These are phyloP conservation scores for Diaporthe eres DNA, from an alignment of 2,329 filamentous ascomycete species.

Conservation along the genomic window DNA sequence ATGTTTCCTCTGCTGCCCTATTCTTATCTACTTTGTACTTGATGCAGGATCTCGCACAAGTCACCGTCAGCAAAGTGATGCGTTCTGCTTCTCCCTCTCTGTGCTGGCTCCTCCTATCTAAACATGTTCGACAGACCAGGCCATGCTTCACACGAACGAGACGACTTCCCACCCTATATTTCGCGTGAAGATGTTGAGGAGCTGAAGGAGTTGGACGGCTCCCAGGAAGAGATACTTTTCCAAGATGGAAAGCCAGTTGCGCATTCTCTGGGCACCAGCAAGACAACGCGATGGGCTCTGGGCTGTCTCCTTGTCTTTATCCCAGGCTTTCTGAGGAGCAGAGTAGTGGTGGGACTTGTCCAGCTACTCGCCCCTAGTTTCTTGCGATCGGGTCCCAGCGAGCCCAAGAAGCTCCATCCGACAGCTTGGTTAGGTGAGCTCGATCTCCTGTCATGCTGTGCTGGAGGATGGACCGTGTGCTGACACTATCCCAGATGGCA, in stretches of 20 bases:
- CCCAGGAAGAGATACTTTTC: not conserved
- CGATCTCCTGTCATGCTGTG: not conserved
- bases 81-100: not conserved
- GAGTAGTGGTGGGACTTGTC: not conserved
- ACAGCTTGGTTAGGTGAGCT: slow-evolving; percentile 41
- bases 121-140: slow-evolving; percentile 13
- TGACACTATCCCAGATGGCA: slow-evolving; percentile 42
- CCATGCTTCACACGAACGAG: slow-evolving; percentile 1
- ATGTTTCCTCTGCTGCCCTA: not conserved
- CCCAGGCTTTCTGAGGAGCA: slow-evolving; percentile 15
- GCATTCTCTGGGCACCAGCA: not conserved
- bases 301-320: slow-evolving; percentile 1
- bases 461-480: not conserved
- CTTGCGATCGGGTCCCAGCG: slow-evolving; percentile 11
- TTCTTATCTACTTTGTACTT: not conserved
- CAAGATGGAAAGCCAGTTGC: not conserved
- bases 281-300: not conserved
- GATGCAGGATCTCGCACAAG: not conserved
- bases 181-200: slow-evolving; percentile 28
- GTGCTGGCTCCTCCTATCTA: too few species aligned
- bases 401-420: slow-evolving; percentile 36
- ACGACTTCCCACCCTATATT: slow-evolving; percentile 19
- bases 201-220: slow-evolving; percentile 11
- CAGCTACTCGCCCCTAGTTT: slow-evolving; percentile 37
- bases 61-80: not conserved